Percentiles rank a stretch among this genome's conserved stretches.
phyloP scores from a whole-genome alignment of 805 yeast genomes.

The Brettanomyces anomalus region DNA sequence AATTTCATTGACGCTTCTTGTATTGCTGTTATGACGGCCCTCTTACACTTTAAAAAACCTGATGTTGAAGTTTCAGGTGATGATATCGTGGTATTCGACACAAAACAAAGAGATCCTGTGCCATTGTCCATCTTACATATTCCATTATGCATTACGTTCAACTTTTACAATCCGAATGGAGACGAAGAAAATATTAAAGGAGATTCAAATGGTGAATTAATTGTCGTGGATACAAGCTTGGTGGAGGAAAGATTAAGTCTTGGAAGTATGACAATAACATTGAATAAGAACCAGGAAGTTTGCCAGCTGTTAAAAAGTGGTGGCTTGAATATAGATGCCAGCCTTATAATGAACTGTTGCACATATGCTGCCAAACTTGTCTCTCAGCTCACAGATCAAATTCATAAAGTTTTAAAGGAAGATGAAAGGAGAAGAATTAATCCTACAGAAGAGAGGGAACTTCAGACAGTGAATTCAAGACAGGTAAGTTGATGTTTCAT shows the following conservation, averaged over 20 bases:
- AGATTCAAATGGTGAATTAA: slow-evolving; percentile 47
- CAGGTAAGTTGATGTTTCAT: background rate
- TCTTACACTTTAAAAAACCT: slow-evolving; percentile 76
- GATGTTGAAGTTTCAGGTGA: slow-evolving; percentile 58
- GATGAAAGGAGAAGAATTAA: slow-evolving; percentile 33
- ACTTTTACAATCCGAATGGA: slow-evolving; percentile 66
- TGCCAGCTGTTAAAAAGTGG: slow-evolving; percentile 90
- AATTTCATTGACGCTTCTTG: slow-evolving; percentile 87
- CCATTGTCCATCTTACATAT: slow-evolving; percentile 78
- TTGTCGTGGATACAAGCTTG: slow-evolving; percentile 65
- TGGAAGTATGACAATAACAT: slow-evolving; percentile 75
- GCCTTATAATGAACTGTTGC: slow-evolving; percentile 57
- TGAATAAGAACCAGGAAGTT: slow-evolving; percentile 83
- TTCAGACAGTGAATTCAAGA: slow-evolving; percentile 23
- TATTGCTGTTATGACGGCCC: slow-evolving; percentile 80
- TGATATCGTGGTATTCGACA: slow-evolving; percentile 55
- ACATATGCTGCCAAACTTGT: slow-evolving; percentile 58
- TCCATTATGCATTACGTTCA: slow-evolving; percentile 83
- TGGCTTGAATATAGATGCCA: slow-evolving; percentile 74
- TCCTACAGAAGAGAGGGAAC: slow-evolving; percentile 15
- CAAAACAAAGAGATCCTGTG: slow-evolving; percentile 79
- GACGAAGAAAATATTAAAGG: slow-evolving; percentile 67
- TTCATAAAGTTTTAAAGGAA: slow-evolving; percentile 43
- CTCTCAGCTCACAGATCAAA: slow-evolving; percentile 52
- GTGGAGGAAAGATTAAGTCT: slow-evolving; percentile 71